Conservation (phyloP, 768 basidiomycete genomes). For the Leucocoprinus birnbaumii region DNA sequence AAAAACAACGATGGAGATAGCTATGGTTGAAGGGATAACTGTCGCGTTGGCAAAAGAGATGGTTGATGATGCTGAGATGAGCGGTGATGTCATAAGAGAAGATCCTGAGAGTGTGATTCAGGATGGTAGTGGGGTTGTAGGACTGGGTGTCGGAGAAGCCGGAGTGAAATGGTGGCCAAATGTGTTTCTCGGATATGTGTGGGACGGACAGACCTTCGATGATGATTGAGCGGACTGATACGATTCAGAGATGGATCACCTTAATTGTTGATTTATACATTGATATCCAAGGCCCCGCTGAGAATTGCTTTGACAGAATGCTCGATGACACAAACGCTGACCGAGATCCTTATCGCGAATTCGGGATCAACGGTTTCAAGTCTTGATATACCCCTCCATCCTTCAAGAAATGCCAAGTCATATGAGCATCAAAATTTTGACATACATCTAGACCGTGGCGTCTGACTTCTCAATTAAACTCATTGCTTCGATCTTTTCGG, state of each 20-base stretch:
- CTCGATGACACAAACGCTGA: too few relatives aligned
- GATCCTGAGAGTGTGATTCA: slow-evolving; percentile 11
- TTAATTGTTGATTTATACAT: too few relatives aligned
- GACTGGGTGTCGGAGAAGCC: slow-evolving; percentile 43
- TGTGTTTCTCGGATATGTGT: slow-evolving; percentile 61
- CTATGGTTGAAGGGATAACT: slow-evolving; percentile 66
- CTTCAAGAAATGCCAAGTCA: too few relatives aligned
- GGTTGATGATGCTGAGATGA: slow-evolving; percentile 65
- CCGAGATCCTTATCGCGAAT: too few relatives aligned
- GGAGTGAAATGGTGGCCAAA: slow-evolving; percentile 71
- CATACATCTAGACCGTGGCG: too few relatives aligned
- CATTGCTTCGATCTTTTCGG: too few relatives aligned
- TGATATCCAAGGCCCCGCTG: background rate
- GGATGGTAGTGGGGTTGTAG: slow-evolving; percentile 23
- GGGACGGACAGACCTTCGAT: slow-evolving; percentile 62
- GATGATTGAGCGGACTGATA: background rate
- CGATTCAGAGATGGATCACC: too few relatives aligned
- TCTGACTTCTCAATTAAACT: too few relatives aligned
- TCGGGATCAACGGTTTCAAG: too few relatives aligned
- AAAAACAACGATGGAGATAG: slow-evolving; percentile 67
- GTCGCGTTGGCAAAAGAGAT: slow-evolving; percentile 77
- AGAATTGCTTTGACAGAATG: too few relatives aligned
- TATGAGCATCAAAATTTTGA: too few relatives aligned
- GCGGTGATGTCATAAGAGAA: slow-evolving; percentile 2
- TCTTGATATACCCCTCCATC: too few relatives aligned